Base-by-base conservation (phyloP, 805 yeast species). In the Myxozyma sirexii region DNA sequence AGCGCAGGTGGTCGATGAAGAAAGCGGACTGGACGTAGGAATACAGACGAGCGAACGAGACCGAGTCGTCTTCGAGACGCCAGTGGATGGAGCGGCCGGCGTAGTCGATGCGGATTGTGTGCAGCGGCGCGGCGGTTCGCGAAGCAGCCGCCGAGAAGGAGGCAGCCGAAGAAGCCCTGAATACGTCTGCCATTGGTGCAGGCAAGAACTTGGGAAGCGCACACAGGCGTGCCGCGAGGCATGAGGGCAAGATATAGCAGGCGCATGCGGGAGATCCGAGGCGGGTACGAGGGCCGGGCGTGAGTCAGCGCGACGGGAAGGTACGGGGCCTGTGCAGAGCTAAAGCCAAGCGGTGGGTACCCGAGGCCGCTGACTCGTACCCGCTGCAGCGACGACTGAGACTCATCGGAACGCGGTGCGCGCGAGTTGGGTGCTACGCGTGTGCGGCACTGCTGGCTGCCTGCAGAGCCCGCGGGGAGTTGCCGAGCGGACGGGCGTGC, bases 1-100 rank as follows among this genome's bases (percentile, higher is more conserved):
- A 38, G 37, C 51, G 29, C 12, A 24, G 42, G 47, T 35, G 43
- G 37, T 54, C 59, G 49, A 60, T 57, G 29, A 49, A 57, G 56
- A 60, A 60, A 42, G 64, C 64, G 29, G 59, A 41, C 35, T 50
- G 62, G 35, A 60, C 47, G 49, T 53, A 60, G n/a, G 54, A 52
- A 33, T 33, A 54, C 29, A 60, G 54, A n/a, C 62, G 48, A 24
- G 43, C 45, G 50, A 47, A 49, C 21, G 45, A 47, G 27, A 57
- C 43, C 19, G 17, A 38, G 15, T 50, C 62, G 49, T 57, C 59
- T n/a, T 54, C 62, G 37, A 60, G 54, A 19, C 38, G 35, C 62
- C 61, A 60, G 8, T 57, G 56, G 17, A 60, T 54, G 2, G 56
- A 44, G 33, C 56, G 52, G 35, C 54, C 52, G n/a, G 43, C 52